Conservation (phyloP, 2,329 filamentous ascomycete species). For the Cladorrhinum sp. region DNA sequence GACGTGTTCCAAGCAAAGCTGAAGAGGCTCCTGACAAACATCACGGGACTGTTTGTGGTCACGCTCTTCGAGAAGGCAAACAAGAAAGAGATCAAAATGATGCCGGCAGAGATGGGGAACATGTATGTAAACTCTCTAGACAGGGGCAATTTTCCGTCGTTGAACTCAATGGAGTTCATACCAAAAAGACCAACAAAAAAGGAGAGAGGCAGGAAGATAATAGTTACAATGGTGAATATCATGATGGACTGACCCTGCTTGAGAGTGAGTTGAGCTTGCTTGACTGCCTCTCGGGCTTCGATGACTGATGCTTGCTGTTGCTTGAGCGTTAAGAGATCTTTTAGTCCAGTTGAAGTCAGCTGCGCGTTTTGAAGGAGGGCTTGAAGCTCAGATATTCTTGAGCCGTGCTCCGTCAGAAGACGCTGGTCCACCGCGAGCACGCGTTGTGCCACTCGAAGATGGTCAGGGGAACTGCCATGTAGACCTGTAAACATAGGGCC, state of each 20-base stretch:
- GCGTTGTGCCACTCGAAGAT: slow-evolving; percentile 10
- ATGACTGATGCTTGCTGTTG: slow-evolving; percentile 46
- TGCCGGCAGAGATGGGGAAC: slow-evolving; percentile 29
- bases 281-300: slow-evolving; percentile 41
- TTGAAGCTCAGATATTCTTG: slow-evolving; percentile 36
- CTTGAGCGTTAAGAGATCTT: slow-evolving; percentile 42
- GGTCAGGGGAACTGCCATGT: no score
- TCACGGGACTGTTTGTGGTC: slow-evolving; percentile 15
- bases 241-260: slow-evolving; percentile 44
- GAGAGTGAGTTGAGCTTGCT: slow-evolving; percentile 39
- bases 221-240: slow-evolving; percentile 46
- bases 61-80: slow-evolving; percentile 26
- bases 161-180: slow-evolving; percentile 27
- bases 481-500: no score
- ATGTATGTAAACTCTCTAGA: slow-evolving; percentile 16
- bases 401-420: slow-evolving; percentile 26
- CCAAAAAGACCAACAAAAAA: slow-evolving; percentile 28
- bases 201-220: slow-evolving; percentile 37
- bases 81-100: slow-evolving; percentile 28
- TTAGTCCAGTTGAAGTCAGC: slow-evolving; percentile 35
- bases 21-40: slow-evolving; percentile 13
- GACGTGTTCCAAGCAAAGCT: slow-evolving; percentile 22
- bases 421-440: slow-evolving; percentile 28
- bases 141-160: slow-evolving; percentile 20
- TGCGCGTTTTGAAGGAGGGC: slow-evolving; percentile 33